phyloP scores from a whole-genome alignment of 345 rosid genomes.

The Eucalyptus tenuipes region DNA sequence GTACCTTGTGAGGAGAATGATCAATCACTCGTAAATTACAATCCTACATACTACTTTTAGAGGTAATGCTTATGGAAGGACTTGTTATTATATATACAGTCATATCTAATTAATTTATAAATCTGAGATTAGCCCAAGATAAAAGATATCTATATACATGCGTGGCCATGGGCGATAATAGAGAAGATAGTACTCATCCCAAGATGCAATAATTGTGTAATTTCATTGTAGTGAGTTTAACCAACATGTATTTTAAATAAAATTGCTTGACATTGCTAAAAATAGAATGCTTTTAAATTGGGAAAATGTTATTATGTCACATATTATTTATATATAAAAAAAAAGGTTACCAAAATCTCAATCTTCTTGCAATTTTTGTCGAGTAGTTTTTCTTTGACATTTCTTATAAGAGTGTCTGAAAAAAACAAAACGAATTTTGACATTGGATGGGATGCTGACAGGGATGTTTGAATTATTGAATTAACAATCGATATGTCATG shows the following conservation, averaged over 20 bases:
- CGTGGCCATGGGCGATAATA: rapidly evolving
- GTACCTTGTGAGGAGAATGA: background rate
- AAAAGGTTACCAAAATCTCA: background rate
- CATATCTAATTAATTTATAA: background rate
- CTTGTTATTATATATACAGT: too few relatives aligned
- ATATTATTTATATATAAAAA: too few relatives aligned
- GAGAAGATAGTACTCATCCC: background rate
- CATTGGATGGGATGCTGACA: background rate
- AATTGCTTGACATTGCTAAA: background rate
- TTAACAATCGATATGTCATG: background rate
- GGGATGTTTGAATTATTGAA: background rate
- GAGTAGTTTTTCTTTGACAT: background rate
- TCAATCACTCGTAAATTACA: background rate
- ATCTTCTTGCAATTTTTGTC: background rate
- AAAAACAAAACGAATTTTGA: background rate
- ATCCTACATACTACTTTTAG: background rate
- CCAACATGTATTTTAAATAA: background rate
- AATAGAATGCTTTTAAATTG: too few relatives aligned
- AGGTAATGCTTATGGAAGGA: background rate
- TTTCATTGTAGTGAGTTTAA: too few relatives aligned
- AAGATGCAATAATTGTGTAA: too few relatives aligned
- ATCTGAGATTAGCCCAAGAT: background rate
- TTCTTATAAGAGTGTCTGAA: background rate
- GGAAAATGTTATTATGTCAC: background rate
- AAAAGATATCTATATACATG: too few relatives aligned